Base-by-base conservation (phyloP, 2,329 filamentous ascomycete genomes). In the Scedosporium aurantiacum region DNA sequence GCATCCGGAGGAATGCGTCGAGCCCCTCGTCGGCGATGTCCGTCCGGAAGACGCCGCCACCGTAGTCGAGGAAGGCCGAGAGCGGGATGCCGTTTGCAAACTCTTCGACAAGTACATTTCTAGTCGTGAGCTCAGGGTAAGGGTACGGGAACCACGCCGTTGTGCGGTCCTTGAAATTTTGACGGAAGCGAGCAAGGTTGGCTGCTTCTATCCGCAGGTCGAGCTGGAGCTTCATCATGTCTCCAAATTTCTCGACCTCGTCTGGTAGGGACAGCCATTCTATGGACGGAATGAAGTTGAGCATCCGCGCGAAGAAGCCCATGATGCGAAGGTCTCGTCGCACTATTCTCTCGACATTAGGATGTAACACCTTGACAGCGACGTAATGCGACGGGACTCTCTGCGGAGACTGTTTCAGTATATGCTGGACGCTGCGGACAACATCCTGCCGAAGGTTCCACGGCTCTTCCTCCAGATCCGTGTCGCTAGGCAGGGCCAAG, bases 181-280 rank as follows among this genome's bases (percentile, higher is more conserved):
- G 87, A 60, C 94, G 86, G 78, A 99, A 97, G 14, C 87, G 85
- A 23, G 87, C 86, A 2, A 99, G 78, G 68, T 99, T 99, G 43
- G 92, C 88, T 1, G 91, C 88, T 73, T 99, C 94, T 63, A 97
- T 97, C 60, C 94, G 88, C 41, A 99, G 80, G 73, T 99, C 94
- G 2, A 99, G 80, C 71, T 99, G 94, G n/a, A 97, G 78, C 68
- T 88, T 88, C 94, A 99, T 99, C 94, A 99, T 99, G 70, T 95
- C 89, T 25, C 92, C 93, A 70, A 99, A 99, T 69, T 97, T 91
- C 14, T 81, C 76, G 2, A 97, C 94, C 72, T 99, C 94, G 67
- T 97, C 93, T 0, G 94, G 94, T 7, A 99, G 84, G 0, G 93
- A 97, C 5, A 99, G 80, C 94, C 94, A 99, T 73, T 97, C 91